Conservation (phyloP, 1,139 yeast species). For the Yamadazyma oceani region DNA sequence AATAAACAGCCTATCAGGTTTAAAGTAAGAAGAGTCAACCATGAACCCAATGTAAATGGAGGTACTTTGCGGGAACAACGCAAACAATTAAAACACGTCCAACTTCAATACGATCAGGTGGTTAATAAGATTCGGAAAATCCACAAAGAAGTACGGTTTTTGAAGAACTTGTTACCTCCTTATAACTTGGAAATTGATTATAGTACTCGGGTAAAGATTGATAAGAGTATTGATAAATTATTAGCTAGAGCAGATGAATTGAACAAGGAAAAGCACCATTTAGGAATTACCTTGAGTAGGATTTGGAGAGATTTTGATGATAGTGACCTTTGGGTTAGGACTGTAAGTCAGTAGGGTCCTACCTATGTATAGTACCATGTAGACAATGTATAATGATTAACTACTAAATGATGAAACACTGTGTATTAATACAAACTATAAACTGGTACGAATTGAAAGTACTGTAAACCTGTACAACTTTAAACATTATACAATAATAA, state of each 20-base stretch:
- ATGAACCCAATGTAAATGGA: constrained; percentile 22
- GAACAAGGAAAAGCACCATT: constrained; percentile 42
- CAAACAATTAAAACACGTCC: constrained; percentile 24
- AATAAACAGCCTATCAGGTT: constrained; percentile 34
- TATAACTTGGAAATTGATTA: constrained; percentile 48
- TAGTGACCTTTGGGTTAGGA: constrained; percentile 46
- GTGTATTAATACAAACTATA: constrained; percentile 5
- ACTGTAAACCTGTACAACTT: not conserved
- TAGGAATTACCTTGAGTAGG: constrained; percentile 46
- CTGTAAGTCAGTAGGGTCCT: constrained; percentile 10
- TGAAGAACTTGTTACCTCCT: constrained; percentile 44
- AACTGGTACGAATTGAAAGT: constrained; percentile 1
- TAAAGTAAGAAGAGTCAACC: constrained; percentile 45
- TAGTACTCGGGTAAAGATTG: constrained; percentile 41
- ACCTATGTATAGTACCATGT: not conserved
- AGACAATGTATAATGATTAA: constrained; percentile 1
- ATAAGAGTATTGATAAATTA: constrained; percentile 45
- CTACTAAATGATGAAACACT: not conserved
- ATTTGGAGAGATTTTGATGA: constrained; percentile 47
- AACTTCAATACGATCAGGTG: constrained; percentile 39
- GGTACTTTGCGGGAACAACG: constrained; percentile 6
- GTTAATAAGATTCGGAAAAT: constrained; percentile 35
- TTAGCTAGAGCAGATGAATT: constrained; percentile 42
- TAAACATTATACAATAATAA: too few relatives aligned
- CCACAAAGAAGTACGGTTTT: constrained; percentile 42